Percentiles rank a stretch among this genome's conserved stretches.
Conservation (phyloP, 768 basidiomycete genomes). For the Clavaria fumosa region DNA sequence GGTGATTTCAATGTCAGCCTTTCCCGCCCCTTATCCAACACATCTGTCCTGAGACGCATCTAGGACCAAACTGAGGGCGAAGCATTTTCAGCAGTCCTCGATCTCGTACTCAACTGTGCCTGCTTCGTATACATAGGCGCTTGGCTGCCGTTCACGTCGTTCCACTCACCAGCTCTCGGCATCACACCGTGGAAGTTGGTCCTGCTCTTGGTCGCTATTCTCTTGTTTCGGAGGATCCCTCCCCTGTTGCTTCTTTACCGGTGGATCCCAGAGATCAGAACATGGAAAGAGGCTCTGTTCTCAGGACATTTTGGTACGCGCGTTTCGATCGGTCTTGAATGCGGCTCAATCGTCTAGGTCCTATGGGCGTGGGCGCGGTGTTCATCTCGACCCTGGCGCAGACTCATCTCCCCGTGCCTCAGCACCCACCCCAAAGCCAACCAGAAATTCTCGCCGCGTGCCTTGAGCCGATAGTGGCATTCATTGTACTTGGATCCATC, state of each 20-base stretch:
- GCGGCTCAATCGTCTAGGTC: slow-evolving; percentile 5
- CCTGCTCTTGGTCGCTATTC: slow-evolving; percentile 47
- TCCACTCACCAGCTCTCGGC: slow-evolving; percentile 39
- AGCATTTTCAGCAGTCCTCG: slow-evolving; percentile 79
- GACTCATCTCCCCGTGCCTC: slow-evolving; percentile 40
- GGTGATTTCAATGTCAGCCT: slow-evolving; percentile 65
- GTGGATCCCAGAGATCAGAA: slow-evolving; percentile 76
- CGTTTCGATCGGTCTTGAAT: neutral
- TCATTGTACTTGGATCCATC: slow-evolving; percentile 78
- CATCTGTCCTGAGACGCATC: too few relatives aligned
- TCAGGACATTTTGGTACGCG: slow-evolving; percentile 74
- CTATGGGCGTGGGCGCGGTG: slow-evolving; percentile 88
- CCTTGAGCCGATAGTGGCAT: slow-evolving; percentile 75
- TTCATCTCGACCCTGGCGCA: slow-evolving; percentile 73
- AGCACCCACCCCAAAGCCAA: slow-evolving; percentile 46
- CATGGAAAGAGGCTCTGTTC: slow-evolving; percentile 80
- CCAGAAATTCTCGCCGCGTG: slow-evolving; percentile 57
- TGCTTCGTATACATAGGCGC: slow-evolving; percentile 84
- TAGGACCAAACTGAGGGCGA: slow-evolving; percentile 76
- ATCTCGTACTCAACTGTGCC: slow-evolving; percentile 68
- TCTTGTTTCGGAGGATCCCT: slow-evolving; percentile 71
- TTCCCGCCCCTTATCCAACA: too few relatives aligned
- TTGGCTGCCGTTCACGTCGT: slow-evolving; percentile 57
- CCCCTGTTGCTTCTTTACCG: slow-evolving; percentile 59
- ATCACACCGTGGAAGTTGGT: slow-evolving; percentile 59